Evolutionary conservation across 208 protist genomes (phyloP).

Genomic region (Trypanosoma congolense): DNA sequence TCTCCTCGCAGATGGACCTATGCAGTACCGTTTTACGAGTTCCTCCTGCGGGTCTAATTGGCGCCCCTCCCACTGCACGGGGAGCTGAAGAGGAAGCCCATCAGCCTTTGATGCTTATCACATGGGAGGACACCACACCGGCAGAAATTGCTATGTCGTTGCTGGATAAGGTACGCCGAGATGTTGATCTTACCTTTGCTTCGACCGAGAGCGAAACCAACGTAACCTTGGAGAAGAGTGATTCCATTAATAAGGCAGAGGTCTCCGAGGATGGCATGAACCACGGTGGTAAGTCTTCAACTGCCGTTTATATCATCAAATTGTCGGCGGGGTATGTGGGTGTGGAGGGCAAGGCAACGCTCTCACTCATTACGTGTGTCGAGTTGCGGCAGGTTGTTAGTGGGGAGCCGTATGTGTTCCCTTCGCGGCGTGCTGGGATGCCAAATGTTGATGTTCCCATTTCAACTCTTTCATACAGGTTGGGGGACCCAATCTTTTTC

Average conservation of each 20-base stretch:
- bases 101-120: slow-evolving; percentile 33
- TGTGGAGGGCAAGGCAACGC: slow-evolving; percentile 33
- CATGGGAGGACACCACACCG: slow-evolving; percentile 54
- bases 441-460: slow-evolving; percentile 37
- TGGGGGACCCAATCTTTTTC: slow-evolving; percentile 69
- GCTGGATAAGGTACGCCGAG: slow-evolving; percentile 25
- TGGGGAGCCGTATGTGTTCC: slow-evolving; percentile 29
- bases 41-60: slow-evolving; percentile 19
- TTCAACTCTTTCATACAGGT: slow-evolving; percentile 26
- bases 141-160: slow-evolving; percentile 35
- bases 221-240: not conserved
- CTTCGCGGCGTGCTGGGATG: slow-evolving; percentile 15
- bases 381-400: slow-evolving; percentile 48
- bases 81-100: not conserved
- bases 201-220: not conserved
- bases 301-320: slow-evolving; percentile 40
- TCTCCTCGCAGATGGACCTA: slow-evolving; percentile 26
- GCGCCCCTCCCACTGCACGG: not conserved
- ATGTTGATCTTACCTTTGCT: slow-evolving; percentile 21
- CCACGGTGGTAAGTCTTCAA: slow-evolving; percentile 1
- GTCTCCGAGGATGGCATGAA: not conserved
- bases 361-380: slow-evolving; percentile 39
- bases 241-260: not conserved
- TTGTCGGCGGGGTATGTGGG: slow-evolving; percentile 34
- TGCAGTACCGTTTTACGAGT: slow-evolving; percentile 30